These are phyloP conservation scores for Nitzschia sp. DNA, from an alignment of 108 stramenopile genomes.

Conservation along the genomic window DNA sequence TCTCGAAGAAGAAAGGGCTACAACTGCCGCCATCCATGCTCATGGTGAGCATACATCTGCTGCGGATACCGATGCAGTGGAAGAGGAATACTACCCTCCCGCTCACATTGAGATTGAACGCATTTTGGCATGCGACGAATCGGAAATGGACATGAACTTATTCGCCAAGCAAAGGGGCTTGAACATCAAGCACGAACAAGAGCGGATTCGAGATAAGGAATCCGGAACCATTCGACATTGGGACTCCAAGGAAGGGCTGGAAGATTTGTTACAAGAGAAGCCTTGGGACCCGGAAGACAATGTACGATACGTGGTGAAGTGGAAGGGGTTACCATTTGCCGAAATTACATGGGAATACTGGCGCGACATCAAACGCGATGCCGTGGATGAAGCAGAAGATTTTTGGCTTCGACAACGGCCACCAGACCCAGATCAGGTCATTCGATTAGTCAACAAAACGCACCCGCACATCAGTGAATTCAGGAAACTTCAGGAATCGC, in stretches of 20 bases:
- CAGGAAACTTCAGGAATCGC: slow-evolving; percentile 76
- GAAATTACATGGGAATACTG: slow-evolving; percentile 92
- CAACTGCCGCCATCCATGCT: slow-evolving; percentile 33
- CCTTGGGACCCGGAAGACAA: slow-evolving; percentile 89
- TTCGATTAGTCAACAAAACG: slow-evolving; percentile 29
- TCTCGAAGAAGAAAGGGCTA: slow-evolving; percentile 54
- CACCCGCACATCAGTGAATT: slow-evolving; percentile 82
- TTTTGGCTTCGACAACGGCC: slow-evolving; percentile 79
- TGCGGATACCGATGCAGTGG: neutral
- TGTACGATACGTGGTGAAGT: slow-evolving; percentile 85
- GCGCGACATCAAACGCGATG: slow-evolving; percentile 84
- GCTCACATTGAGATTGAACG: slow-evolving; percentile 72
- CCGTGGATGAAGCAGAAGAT: slow-evolving; percentile 77
- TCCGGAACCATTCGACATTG: slow-evolving; percentile 4
- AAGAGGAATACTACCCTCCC: slow-evolving; percentile 65
- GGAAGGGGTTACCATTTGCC: slow-evolving; percentile 77
- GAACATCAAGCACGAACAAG: slow-evolving; percentile 59
- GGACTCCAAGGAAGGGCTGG: slow-evolving; percentile 26
- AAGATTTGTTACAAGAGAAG: slow-evolving; percentile 33
- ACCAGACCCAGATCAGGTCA: slow-evolving; percentile 51
- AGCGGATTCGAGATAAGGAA: slow-evolving; percentile 26
- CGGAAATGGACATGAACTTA: slow-evolving; percentile 74
- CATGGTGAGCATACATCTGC: slow-evolving; percentile 33
- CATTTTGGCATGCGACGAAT: slow-evolving; percentile 83
- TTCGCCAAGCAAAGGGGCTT: slow-evolving; percentile 76